phyloP scores from a whole-genome alignment of 169 alveolate species.

The Besnoitia besnoiti region DNA sequence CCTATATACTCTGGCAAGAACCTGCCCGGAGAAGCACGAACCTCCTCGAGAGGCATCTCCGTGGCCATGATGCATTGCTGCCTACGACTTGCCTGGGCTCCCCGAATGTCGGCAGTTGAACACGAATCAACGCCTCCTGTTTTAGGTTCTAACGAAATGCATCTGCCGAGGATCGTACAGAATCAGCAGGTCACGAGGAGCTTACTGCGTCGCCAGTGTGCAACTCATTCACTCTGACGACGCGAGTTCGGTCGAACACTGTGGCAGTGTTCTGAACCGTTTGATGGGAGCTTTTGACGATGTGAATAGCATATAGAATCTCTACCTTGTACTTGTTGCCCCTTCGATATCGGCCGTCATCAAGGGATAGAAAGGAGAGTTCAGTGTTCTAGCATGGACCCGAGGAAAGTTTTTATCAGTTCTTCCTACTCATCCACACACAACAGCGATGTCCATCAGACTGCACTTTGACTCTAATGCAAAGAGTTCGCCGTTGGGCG shows the following conservation, averaged over 20 bases:
- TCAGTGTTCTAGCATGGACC: neutral
- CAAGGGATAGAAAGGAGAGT: neutral
- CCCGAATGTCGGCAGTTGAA: constrained; percentile 31
- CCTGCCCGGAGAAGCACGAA: no score
- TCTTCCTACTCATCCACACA: neutral
- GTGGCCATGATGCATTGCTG: no score
- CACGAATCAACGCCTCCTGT: neutral
- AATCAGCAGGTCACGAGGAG: no score
- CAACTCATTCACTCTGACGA: no score
- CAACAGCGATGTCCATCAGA: neutral
- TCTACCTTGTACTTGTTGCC: constrained; percentile 28
- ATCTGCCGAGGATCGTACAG: neutral
- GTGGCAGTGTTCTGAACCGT: no score
- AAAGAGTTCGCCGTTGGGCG: no score
- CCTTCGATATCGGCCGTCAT: constrained; percentile 16
- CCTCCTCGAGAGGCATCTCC: neutral
- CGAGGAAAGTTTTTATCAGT: neutral
- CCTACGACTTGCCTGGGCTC: constrained; percentile 13
- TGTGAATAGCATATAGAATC: no score
- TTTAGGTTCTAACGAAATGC: neutral
- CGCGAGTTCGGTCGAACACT: no score
- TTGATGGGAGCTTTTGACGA: no score
- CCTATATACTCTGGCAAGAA: neutral
- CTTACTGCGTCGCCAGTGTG: no score
- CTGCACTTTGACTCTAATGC: no score